Base-by-base conservation (phyloP, 2,329 filamentous ascomycete species). In the Cercospora zeina region DNA sequence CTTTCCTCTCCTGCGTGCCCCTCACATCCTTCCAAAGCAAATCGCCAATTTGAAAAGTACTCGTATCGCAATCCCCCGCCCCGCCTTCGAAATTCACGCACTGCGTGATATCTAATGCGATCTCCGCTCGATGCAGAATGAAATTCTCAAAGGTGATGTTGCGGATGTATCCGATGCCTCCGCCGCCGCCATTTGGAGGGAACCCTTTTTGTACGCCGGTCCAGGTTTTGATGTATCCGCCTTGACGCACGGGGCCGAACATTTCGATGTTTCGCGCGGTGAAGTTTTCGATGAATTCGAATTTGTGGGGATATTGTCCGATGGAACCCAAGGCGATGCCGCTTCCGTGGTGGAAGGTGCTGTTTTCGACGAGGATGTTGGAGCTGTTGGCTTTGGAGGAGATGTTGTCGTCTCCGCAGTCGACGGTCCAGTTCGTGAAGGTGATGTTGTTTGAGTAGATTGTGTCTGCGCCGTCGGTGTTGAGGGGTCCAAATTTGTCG, bases 321-420 rank as follows among this genome's bases (percentile, higher is more conserved):
- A 87, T 82, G 30, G 79, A 88, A 2, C 84, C 84, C 14, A 87
- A 77, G 1, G 84, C 82, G n/a, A 86, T 73, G 2, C 83, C 82
- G 3, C 79, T 75, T 1, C 83, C 82, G 31, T 77, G 76, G 62
- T 78, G 77, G 69, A 85, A 84, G 3, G 73, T 75, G 54, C 74
- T 78, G 69, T 85, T 77, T 24, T 77, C 75, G 59, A 86, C 76
- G 33, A 71, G 69, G 53, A 87, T 82, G 65, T 85, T 82, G 16
- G 80, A 84, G 47, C 78, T 81, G 68, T 87, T 86, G 31, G 77
- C 80, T 70, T 86, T 86, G 49, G 80, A 68, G 0, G 81, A 79
- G 56, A 87, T 82, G 63, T 77, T 77, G 67, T 84, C 82, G 69
- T 85, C 82, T 19, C 81, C 82, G 59, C 82, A 83, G 63, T 77